phyloP scores from a whole-genome alignment of 768 basidiomycete species.

The Suillus hirtellus region DNA sequence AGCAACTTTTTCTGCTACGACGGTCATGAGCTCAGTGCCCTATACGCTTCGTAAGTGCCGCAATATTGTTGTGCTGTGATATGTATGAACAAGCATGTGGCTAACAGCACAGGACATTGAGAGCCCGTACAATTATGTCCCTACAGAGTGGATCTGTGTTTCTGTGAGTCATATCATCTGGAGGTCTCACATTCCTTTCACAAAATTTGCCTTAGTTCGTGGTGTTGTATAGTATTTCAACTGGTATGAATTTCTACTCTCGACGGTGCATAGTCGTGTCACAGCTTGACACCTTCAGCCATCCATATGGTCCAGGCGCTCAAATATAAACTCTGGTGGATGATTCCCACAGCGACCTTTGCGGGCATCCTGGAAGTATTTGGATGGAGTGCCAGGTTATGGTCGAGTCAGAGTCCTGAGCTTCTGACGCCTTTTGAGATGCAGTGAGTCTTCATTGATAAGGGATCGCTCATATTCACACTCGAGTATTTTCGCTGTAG shows the following conservation, averaged over 20 bases:
- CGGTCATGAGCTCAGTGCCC: neutral
- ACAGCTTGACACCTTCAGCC: constrained; percentile 30
- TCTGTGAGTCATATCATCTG: constrained; percentile 15
- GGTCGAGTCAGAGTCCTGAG: constrained; percentile 39
- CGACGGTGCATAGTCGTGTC: neutral
- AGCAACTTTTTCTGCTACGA: neutral
- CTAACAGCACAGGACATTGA: neutral
- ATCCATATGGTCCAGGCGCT: constrained; percentile 48
- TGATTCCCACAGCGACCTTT: constrained; percentile 48
- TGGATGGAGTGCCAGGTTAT: constrained; percentile 58
- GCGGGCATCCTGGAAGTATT: constrained; percentile 51
- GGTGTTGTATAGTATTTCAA: constrained; percentile 41
- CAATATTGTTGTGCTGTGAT: neutral
- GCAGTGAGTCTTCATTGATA: constrained; percentile 34
- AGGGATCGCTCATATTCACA: neutral
- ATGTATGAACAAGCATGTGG: neutral
- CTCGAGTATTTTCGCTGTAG: constrained; percentile 12
- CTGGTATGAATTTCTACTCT: constrained; percentile 29
- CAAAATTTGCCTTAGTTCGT: constrained; percentile 28
- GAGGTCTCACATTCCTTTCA: neutral
- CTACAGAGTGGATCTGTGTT: constrained; percentile 38
- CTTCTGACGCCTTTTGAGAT: constrained; percentile 39
- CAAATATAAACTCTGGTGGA: constrained; percentile 50
- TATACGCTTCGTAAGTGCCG: neutral
- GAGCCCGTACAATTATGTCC: constrained; percentile 40